Conservation (phyloP, 345 rosid genomes). For the Pistacia atlantica region DNA sequence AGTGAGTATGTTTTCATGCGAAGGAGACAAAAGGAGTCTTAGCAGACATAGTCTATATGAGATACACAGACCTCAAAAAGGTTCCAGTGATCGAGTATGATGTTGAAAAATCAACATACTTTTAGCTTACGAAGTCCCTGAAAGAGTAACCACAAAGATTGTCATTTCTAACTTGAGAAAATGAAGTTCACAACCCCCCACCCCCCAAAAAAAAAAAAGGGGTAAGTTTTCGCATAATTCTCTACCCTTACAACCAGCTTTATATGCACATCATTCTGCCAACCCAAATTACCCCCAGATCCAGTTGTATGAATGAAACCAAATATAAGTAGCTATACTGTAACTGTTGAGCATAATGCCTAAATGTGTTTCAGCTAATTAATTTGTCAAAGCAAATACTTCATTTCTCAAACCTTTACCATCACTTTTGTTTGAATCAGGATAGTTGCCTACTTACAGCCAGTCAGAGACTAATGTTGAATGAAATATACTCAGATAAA, state of each 20-base stretch:
- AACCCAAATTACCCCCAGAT: neutral
- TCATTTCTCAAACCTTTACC: neutral
- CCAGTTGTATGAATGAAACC: neutral
- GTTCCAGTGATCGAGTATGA: constrained; percentile 70
- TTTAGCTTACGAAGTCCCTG: constrained; percentile 71
- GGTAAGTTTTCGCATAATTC: neutral
- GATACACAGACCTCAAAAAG: constrained; percentile 64
- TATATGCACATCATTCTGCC: neutral
- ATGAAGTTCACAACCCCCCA: neutral
- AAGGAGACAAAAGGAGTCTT: constrained; percentile 1
- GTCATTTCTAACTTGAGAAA: neutral
- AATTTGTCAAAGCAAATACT: neutral
- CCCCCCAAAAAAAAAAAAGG: neutral
- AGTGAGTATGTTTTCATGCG: constrained; percentile 7
- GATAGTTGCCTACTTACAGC: neutral
- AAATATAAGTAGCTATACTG: neutral
- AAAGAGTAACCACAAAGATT: constrained; percentile 18
- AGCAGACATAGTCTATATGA: neutral
- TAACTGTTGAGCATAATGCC: neutral
- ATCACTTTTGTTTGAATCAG: neutral
- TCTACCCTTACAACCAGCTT: neutral
- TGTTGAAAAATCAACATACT: constrained; percentile 74
- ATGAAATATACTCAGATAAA: constrained; percentile 1
- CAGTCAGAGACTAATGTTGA: neutral
- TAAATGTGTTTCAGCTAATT: neutral